Base-by-base conservation (phyloP, 1,284 basidiomycete genomes). In the Trichosporon sp. region DNA sequence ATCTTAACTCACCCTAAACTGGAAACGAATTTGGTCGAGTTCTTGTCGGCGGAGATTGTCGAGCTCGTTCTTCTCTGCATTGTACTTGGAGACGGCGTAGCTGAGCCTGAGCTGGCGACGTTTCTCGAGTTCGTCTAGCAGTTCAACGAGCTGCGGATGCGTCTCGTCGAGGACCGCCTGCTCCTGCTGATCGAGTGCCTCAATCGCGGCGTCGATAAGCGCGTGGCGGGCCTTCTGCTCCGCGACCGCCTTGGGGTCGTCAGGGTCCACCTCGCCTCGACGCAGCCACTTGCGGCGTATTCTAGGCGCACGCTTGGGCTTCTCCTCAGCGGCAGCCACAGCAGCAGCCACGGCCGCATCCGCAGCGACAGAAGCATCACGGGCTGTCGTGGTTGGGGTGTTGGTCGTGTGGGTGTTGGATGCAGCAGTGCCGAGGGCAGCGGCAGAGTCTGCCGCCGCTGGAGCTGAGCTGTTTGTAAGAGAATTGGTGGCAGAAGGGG, bases 251-350 rank as follows among this genome's bases (percentile, higher is more conserved):
- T 79, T 71, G 10, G 71, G 75, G 68, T 83, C 81, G 64, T 83
- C 80, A 1, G 80, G 80, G 72, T 83, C 81, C n/a, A 83, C 81
- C 72, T 83, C 78, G n/a, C 81, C 81, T 68, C 77, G 78, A 66
- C 77, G 77, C 43, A 81, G 70, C 76, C 78, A 80, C 68, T 80
- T 81, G 66, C 80, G 76, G 69, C 76, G 76, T 71, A 78, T 80
- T 56, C 79, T 74, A 21, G 75, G 77, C 21, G 72, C 73, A 31
- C 78, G 74, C 66, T 76, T 76, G 21, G 68, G 67, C 64, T 71
- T 71, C 31, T 68, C 71, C 16, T 59, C 65, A 10, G 65, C 69
- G 32, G 43, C 51, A 35, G 64, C 65, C 31, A 63, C 59, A 19
- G 51, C 54, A 26, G 68, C 59, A 65, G 65, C 65, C 26, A 65